A percentile compares a stretch with the other conserved stretches of the same genome.
phyloP scores from a whole-genome alignment of 306 rosid species.

The Ormosia semicastrata region DNA sequence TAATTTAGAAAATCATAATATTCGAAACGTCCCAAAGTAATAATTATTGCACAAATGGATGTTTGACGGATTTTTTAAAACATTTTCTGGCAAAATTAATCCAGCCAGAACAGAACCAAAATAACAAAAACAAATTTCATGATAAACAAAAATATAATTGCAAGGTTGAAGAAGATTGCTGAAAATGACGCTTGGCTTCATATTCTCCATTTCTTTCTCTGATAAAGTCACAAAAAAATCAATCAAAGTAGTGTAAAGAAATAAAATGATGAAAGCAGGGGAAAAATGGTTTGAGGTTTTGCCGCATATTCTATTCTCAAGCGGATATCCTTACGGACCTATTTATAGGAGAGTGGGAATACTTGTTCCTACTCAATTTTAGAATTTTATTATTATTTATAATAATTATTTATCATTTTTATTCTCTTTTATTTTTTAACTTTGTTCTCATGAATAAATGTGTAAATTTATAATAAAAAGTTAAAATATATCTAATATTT shows the following conservation, averaged over 20 bases:
- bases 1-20: too few relatives aligned
- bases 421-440: too few relatives aligned
- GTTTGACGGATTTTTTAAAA: background rate
- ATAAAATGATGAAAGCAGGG: background rate
- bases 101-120: too few relatives aligned
- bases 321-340: background rate
- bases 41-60: background rate
- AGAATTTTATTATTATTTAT: too few relatives aligned
- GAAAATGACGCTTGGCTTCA: background rate
- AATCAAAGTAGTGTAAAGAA: background rate
- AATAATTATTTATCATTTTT: too few relatives aligned
- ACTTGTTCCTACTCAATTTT: too few relatives aligned
- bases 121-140: too few relatives aligned
- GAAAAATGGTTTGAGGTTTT: background rate
- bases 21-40: background rate
- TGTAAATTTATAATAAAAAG: too few relatives aligned
- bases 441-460: too few relatives aligned
- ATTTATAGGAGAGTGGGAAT: too few relatives aligned
- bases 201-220: background rate
- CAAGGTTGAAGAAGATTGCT: background rate
- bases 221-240: background rate
- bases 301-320: conserved; percentile 34
- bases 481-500: too few relatives aligned
- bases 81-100: too few relatives aligned
- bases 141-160: background rate